Evolutionary conservation across 2,329 filamentous ascomycete species (phyloP), one percentile per base, ranked within the genome.

Genomic region (Neofusicoccum sp.): DNA sequence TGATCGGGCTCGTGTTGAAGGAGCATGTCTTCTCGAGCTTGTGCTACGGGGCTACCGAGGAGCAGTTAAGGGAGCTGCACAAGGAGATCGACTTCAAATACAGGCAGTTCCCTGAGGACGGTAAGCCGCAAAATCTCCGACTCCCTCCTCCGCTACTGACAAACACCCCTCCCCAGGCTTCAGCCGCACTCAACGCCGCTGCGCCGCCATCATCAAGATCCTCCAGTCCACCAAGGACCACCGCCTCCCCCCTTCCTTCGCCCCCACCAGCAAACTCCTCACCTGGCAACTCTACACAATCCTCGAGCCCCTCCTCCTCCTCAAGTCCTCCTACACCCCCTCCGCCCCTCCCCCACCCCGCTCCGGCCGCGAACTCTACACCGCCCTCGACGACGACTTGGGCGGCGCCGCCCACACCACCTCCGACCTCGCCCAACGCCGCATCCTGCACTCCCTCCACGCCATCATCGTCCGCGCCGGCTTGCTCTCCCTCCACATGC

Each of bases 21-120:
- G 60, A 62, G 24, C 53, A 59, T 7, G 60, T 62, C 16, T 62
- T 62, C 30, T 26, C 31, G 28, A 53, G 47, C 38, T 20, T 45
- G n/a, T 62, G 49, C 31, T 62, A 36, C 30, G 60, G 60, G 7
- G 53, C 36, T 11, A 45, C 20, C 3, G 16, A 26, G 1, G 30
- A 24, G 11, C 34, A 58, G 38, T 11, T 58, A 6, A 1, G 14
- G 11, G 24, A 36, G 9, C 28, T 61, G 16, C 48, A 56, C 7
- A 8, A 38, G 6, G 34, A 54, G 3, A 34, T 61, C 20, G 60
- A 62, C 11, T 3, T 51, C 2, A 33, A 49, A 34, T 44, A 43
- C 31, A 24, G 41, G 16, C 20, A 43, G 1, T 31, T 40, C 11
- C 41, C 34, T 6, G 16, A 58, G 1, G 60, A 62, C 12, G 60